phyloP scores from a whole-genome alignment of 2,329 filamentous ascomycete species.

The Botryotinia calthae region DNA sequence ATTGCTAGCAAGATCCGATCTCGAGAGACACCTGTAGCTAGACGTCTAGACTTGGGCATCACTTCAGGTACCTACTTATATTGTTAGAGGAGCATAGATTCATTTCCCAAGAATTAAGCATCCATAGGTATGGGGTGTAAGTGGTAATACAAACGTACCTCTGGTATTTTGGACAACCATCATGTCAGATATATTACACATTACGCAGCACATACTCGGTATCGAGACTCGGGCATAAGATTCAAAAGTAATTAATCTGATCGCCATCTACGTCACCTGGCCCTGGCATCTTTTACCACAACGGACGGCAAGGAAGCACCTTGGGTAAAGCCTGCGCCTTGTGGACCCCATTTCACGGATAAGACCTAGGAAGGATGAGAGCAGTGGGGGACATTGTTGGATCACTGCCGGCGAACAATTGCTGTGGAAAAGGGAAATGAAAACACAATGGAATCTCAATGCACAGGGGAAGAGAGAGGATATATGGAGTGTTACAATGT shows the following conservation, averaged over 20 bases:
- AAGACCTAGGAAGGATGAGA: background rate
- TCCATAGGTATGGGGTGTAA: background rate
- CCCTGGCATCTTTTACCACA: background rate
- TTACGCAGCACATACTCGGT: background rate
- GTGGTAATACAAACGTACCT: background rate
- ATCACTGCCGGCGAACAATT: background rate
- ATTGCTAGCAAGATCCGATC: background rate
- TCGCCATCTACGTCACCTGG: constrained; percentile 9
- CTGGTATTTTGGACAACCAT: background rate
- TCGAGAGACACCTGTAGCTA: background rate
- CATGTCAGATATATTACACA: background rate
- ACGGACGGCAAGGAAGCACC: background rate
- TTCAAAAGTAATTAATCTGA: background rate
- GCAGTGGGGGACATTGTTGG: background rate
- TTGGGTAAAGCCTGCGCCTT: background rate
- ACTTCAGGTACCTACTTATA: background rate
- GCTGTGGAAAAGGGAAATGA: background rate
- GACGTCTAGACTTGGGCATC: background rate
- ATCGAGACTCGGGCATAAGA: constrained; percentile 8
- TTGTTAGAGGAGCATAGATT: background rate
- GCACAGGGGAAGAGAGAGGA: background rate
- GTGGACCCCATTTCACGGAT: background rate
- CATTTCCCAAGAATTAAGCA: background rate
- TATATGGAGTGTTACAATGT: background rate
- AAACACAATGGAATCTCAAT: background rate